These are phyloP conservation scores for Pleurotus eryngii DNA, from an alignment of 768 basidiomycete species.

Conservation along the genomic window DNA sequence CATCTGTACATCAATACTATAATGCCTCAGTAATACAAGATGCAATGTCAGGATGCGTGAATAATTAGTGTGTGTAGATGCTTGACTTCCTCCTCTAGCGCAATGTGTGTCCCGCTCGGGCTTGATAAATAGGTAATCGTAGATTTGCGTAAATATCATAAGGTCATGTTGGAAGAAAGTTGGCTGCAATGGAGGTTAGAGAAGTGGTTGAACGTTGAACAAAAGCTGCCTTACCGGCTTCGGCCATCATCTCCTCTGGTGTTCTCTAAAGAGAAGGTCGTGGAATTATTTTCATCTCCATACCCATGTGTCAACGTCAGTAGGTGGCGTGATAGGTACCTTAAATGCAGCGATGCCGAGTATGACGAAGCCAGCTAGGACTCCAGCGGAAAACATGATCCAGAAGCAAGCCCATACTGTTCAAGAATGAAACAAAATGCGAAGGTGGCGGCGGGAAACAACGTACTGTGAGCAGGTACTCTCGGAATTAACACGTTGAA, in stretches of 20 bases:
- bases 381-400: constrained; percentile 75
- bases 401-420: constrained; percentile 84
- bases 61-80: background rate
- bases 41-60: too few species aligned
- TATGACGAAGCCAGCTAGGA: constrained; percentile 74
- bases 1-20: too few species aligned
- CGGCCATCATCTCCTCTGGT: constrained; percentile 56
- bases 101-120: too few species aligned
- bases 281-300: constrained; percentile 1
- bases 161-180: constrained; percentile 60
- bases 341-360: constrained; percentile 85
- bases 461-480: constrained; percentile 69
- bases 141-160: background rate
- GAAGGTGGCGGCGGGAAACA: background rate
- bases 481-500: constrained; percentile 73
- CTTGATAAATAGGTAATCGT: too few species aligned
- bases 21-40: too few species aligned
- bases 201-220: background rate
- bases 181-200: constrained; percentile 32
- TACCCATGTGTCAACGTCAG: constrained; percentile 6
- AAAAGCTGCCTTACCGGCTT: constrained; percentile 57
- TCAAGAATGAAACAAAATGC: background rate
- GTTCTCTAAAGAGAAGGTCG: constrained; percentile 35
- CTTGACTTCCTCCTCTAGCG: too few species aligned
- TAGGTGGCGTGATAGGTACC: constrained; percentile 31